phyloP scores from a whole-genome alignment of 2,329 filamentous ascomycete genomes.

The Diaporthe caulivora region DNA sequence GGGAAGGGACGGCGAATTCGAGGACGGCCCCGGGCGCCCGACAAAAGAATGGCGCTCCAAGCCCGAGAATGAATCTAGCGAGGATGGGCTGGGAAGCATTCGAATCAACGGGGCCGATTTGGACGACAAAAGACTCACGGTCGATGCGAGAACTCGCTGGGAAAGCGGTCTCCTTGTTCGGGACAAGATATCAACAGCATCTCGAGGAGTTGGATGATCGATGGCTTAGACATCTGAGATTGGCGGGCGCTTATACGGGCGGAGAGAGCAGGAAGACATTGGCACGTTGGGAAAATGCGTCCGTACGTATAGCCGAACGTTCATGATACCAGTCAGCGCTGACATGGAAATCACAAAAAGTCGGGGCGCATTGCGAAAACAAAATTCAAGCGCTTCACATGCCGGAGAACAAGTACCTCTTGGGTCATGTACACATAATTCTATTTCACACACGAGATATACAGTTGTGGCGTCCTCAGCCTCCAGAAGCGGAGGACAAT shows the following conservation, averaged over 20 bases:
- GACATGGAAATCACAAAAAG: constrained; percentile 32
- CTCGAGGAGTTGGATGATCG: constrained; percentile 37
- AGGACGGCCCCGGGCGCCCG: neutral
- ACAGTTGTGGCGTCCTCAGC: constrained; percentile 5
- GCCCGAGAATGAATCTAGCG: neutral
- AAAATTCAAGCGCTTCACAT: neutral
- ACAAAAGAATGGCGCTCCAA: neutral
- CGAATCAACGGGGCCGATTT: neutral
- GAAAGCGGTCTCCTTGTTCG: neutral
- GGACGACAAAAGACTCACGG: neutral
- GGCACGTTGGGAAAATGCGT: constrained; percentile 22
- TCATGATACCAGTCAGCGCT: constrained; percentile 38
- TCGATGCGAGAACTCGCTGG: neutral
- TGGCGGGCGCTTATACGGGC: constrained; percentile 26
- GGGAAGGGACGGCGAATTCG: neutral
- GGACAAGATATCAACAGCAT: constrained; percentile 10
- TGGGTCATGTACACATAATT: constrained; percentile 32
- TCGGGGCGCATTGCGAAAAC: neutral
- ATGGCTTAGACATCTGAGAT: constrained; percentile 17
- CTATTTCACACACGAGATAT: constrained; percentile 43
- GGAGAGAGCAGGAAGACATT: neutral
- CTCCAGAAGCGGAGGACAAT: neutral
- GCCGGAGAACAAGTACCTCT: neutral
- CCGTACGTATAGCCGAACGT: constrained; percentile 40
- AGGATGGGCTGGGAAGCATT: neutral